Evolutionary conservation across 1,139 yeast species (phyloP), one percentile per base, ranked within the genome.

Genomic region (Trichomonascaceae sp.): DNA sequence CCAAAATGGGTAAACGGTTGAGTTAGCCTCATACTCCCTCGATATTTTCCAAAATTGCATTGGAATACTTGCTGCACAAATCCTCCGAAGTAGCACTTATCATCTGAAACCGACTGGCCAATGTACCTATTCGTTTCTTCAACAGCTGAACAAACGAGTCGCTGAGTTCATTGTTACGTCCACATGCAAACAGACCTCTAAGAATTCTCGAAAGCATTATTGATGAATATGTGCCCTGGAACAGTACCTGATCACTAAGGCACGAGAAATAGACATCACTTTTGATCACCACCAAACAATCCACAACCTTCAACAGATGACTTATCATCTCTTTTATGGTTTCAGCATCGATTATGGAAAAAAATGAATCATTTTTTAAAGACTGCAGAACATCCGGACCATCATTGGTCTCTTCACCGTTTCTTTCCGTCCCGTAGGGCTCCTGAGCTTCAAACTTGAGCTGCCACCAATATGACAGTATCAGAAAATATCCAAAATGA

Each of bases 201-300:
- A 69, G 54, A 30, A 71, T 60, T 44, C 63, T 73, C 13, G 79
- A 63, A 53, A 81, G 67, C 59, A 81, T 68, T 8, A 80, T 63
- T 0, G 80, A 79, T 30, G 82, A 71, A 62, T 75, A 82, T 53
- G 77, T 77, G 49, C 82, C 79, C 55, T 79, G 77, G 58, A 83
- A 78, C 61, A 82, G 87, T 47, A 84, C 74, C 66, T 83, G 87
- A 68, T 85, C 90, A 22, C 86, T 81, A 32, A 84, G 73, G 63
- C 82, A 82, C 2, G 87, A 85, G 68, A 85, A 84, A 63, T 82
- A 84, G 3, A 82, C 75, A 62, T 81, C 84, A 63, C 81, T 81
- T 39, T 75, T 77, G 46, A 82, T 78, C 18, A 74, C 67, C 47
- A 70, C 55, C 39, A 75, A 64, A 10, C 72, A 67, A 45, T 72